Evolutionary conservation across 805 yeast species (phyloP), one percentile per base, ranked within the genome.

Genomic region (Groenewaldozyma salmanticensis): DNA sequence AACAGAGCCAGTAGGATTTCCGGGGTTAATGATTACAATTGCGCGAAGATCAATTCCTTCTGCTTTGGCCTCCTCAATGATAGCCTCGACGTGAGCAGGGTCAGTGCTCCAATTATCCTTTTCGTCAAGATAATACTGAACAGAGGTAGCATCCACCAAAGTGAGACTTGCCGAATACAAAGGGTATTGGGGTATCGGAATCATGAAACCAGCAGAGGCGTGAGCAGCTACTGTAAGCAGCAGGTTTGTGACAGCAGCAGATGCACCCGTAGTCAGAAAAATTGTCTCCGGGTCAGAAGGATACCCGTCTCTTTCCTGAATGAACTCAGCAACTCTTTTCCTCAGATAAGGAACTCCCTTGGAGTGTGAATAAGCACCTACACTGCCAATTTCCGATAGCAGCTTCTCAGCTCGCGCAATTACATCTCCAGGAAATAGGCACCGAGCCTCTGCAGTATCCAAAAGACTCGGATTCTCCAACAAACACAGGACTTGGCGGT

Each of bases 121-220:
- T 65, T 92, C 99, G 47, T 86, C 79, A 51, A 92, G 68, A 55
- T 74, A 85, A 64, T 92, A 92, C 15, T 95, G 94, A 37, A 92
- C 70, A 7, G 94, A 82, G 21, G 79, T 74, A 17, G 95, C 77
- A 53, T 82, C 76, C 57, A 82, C 82, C 55, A 94, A 68, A 2
- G 96, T 81, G 52, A 92, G 70, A 3, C 95, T 72, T n/a, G 98
- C 98, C 3, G 96, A 86, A 66, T 92, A 92, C 45, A 92, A 71
- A 3, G 99, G 99, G 59, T 92, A 92, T 66, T 92, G 98, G 11
- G 99, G 99, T 51, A 92, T 90, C 24, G 99, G 99, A 50, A 92
- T 87, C 62, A 94, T 64, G 56, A 68, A 83, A 2, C 62, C 73
- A 2, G 92, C 71, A 43, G 75, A 62, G 33, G 72, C 72, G 31